Conservation (phyloP, 2,329 filamentous ascomycete genomes). For the Harringtonia lauricola region DNA sequence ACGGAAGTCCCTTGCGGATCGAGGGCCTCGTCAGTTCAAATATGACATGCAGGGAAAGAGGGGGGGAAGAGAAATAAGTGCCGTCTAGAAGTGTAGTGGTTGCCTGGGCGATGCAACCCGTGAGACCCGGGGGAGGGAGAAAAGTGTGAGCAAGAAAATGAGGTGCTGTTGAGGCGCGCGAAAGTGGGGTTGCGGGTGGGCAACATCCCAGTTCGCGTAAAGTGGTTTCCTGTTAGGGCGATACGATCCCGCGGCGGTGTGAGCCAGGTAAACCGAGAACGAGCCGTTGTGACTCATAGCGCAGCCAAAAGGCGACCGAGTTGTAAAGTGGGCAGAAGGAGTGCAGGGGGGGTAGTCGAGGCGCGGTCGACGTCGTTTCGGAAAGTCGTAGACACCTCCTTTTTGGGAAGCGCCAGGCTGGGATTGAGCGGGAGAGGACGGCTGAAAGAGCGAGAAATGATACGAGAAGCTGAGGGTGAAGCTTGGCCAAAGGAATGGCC, state of each 20-base stretch:
- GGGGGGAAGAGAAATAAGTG: background rate
- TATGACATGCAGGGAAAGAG: background rate
- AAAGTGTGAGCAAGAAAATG: background rate
- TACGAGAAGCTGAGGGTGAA: background rate
- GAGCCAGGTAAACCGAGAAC: background rate
- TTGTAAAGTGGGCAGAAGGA: background rate
- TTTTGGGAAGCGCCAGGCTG: too few relatives aligned
- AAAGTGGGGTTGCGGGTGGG: too few relatives aligned
- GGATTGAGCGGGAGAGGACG: too few relatives aligned
- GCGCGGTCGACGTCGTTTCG: too few relatives aligned
- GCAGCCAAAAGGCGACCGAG: background rate
- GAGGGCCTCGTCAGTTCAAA: background rate
- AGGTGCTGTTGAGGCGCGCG: background rate
- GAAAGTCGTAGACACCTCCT: too few relatives aligned
- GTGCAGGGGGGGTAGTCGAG: too few relatives aligned
- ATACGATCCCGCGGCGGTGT: background rate
- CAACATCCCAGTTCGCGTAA: constrained; percentile 15
- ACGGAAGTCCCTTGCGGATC: too few relatives aligned
- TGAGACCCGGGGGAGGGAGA: background rate
- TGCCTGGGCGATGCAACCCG: constrained; percentile 5
- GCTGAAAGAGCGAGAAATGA: background rate
- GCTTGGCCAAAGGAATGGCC: background rate
- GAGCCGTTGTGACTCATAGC: background rate
- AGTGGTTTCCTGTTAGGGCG: constrained; percentile 15
- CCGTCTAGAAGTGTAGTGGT: background rate